These are phyloP conservation scores for Suillus placidus DNA, from an alignment of 768 basidiomycete genomes.

Conservation along the genomic window DNA sequence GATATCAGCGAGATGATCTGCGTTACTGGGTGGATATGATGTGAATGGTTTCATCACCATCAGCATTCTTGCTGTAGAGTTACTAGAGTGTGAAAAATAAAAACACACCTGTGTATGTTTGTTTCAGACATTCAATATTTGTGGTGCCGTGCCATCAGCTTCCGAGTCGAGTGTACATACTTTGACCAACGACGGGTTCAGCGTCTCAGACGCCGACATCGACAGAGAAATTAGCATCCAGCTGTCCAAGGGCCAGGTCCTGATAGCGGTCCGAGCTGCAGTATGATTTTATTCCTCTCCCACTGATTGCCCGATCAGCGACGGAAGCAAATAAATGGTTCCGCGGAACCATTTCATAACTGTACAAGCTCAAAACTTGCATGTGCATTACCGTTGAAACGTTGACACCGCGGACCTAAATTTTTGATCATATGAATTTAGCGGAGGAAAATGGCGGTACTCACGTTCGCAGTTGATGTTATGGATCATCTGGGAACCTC, in stretches of 20 bases:
- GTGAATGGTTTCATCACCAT: slow-evolving; percentile 1
- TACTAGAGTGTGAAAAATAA: not conserved
- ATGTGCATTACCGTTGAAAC: slow-evolving; percentile 34
- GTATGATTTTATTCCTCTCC: not conserved
- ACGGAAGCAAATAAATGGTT: slow-evolving; percentile 36
- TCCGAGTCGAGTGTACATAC: not conserved
- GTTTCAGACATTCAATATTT: slow-evolving; percentile 27
- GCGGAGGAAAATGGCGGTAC: not conserved
- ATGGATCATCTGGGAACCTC: slow-evolving; percentile 35
- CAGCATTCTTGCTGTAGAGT: not conserved
- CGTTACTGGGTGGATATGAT: not conserved
- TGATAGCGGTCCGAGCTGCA: not conserved
- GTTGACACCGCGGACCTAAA: slow-evolving; percentile 29
- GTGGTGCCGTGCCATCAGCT: slow-evolving; percentile 19
- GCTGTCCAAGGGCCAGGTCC: not conserved
- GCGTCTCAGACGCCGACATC: not conserved
- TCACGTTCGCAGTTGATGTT: slow-evolving; percentile 33
- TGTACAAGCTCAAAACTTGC: slow-evolving; percentile 33
- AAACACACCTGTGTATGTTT: slow-evolving; percentile 32
- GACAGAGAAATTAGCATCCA: not conserved
- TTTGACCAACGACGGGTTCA: not conserved
- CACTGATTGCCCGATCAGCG: slow-evolving; percentile 20
- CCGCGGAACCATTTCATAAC: slow-evolving; percentile 34
- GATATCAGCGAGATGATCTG: not conserved
- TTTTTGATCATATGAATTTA: not conserved